These are phyloP conservation scores for Saccharomyces hybrid DNA, from an alignment of 1,139 yeast species.

Conservation along the genomic window DNA sequence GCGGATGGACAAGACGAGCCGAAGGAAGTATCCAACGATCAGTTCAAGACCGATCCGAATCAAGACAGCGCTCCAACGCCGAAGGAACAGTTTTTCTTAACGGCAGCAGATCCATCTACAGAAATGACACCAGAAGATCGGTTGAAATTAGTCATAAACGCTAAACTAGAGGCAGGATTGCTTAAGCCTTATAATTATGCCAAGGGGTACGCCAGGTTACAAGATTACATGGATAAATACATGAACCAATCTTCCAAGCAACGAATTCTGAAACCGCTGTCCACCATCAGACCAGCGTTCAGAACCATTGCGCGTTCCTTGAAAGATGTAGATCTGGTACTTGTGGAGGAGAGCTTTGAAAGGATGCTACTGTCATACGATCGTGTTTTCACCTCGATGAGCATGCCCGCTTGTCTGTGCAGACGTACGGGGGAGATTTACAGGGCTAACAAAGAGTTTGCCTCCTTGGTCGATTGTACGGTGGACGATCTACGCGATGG, in stretches of 20 bases:
- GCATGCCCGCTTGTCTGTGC: slow-evolving; percentile 97
- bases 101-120: slow-evolving; percentile 96
- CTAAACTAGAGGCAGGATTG: slow-evolving; percentile 89
- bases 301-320: slow-evolving; percentile 86
- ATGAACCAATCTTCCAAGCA: slow-evolving; percentile 82
- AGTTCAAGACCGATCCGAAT: neutral
- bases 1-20: neutral
- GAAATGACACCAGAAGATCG: slow-evolving; percentile 93
- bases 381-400: slow-evolving; percentile 93
- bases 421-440: slow-evolving; percentile 94
- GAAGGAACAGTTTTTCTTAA: slow-evolving; percentile 83
- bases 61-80: slow-evolving; percentile 42
- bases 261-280: slow-evolving; percentile 79
- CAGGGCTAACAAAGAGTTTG: slow-evolving; percentile 93
- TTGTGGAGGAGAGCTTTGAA: slow-evolving; percentile 92
- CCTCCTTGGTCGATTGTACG: slow-evolving; percentile 84
- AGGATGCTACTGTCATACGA: slow-evolving; percentile 90
- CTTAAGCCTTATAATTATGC: slow-evolving; percentile 92
- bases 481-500: slow-evolving; percentile 93
- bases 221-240: slow-evolving; percentile 85
- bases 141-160: slow-evolving; percentile 88
- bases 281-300: slow-evolving; percentile 87
- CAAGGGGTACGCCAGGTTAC: slow-evolving; percentile 83
- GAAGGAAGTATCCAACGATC: neutral
- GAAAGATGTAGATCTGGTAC: slow-evolving; percentile 82